Conservation (phyloP, 306 rosid genomes). For the Prunus kanzakura region DNA sequence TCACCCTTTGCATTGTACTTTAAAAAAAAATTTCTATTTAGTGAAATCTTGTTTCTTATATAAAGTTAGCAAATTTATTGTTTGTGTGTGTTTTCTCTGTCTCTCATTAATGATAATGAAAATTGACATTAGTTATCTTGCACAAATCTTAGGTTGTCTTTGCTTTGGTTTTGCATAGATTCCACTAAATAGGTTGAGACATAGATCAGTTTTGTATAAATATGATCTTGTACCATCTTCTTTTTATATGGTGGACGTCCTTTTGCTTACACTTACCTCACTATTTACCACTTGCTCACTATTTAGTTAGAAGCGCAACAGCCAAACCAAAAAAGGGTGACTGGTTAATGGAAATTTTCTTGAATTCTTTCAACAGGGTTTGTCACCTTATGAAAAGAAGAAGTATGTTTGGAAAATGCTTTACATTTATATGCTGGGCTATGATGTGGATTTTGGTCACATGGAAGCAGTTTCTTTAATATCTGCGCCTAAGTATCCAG, state of each 20-base stretch:
- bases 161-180: neutral
- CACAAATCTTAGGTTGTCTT: neutral
- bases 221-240: neutral
- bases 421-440: slow-evolving; percentile 93
- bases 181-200: neutral
- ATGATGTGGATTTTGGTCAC: slow-evolving; percentile 99
- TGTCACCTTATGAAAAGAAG: slow-evolving; percentile 94
- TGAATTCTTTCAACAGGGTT: slow-evolving; percentile 56
- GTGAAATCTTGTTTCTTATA: neutral
- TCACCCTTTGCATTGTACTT: neutral
- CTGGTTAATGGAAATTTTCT: slow-evolving; percentile 4
- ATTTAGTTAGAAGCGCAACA: slow-evolving; percentile 1
- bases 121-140: neutral
- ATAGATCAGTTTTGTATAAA: neutral
- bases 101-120: neutral
- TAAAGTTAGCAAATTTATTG: neutral
- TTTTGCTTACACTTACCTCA: neutral
- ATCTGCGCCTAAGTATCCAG: slow-evolving; percentile 99
- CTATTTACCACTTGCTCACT: neutral
- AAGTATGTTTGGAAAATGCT: slow-evolving; percentile 99
- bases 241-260: neutral
- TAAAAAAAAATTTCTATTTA: neutral
- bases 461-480: slow-evolving; percentile 99
- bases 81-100: neutral
- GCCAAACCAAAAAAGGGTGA: slow-evolving; percentile 2